Evolutionary conservation across 2,329 filamentous ascomycete genomes (phyloP), one percentile per base, ranked within the genome.

Genomic region (Phyllosticta ampelicida): DNA sequence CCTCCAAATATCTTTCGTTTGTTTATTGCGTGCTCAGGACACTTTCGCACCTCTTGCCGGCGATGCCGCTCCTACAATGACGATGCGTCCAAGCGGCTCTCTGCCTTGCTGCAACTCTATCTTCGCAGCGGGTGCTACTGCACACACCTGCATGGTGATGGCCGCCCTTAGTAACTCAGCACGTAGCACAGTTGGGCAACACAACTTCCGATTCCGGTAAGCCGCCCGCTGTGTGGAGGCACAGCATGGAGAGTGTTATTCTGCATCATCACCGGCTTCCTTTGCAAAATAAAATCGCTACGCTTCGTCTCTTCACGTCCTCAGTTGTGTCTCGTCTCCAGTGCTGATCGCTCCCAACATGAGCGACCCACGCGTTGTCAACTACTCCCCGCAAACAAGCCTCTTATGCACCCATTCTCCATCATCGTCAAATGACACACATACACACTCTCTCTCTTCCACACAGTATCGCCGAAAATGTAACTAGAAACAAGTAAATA

Each of bases 341-440:
- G 8, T 5, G 2, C n/a, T n/a, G 13, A n/a, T 44, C 36, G 4
- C 23, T 26, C 23, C 36, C 13, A 44, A 8, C 36, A 44, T 44
- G 36, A 44, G 11, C 51, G 56, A 50, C 23, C 36, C 56, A 9
- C 79, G 2, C 85, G 85, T 65, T 72, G 76, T 52, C 0, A 72
- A 70, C 60, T 83, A 85, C 65, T 68, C 75, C 60, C 70, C 1
- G 73, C 16, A 16, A 10, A 23, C 48, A 26, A 16, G n/a, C 23
- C 21, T 2, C 54, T 30, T 3, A n/a, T 26, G 16, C n/a, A n/a
- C 11, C 48, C 55, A 21, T 53, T 68, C 59, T 59, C 59, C 30
- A 61, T 71, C 19, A 49, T 69, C n/a, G 63, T 71, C 29, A 69
- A n/a, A n/a, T n/a, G n/a, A n/a, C n/a, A n/a, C n/a, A n/a, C n/a